phyloP scores from a whole-genome alignment of 2,329 filamentous ascomycete genomes.

The Chalaropsis thielavioides region DNA sequence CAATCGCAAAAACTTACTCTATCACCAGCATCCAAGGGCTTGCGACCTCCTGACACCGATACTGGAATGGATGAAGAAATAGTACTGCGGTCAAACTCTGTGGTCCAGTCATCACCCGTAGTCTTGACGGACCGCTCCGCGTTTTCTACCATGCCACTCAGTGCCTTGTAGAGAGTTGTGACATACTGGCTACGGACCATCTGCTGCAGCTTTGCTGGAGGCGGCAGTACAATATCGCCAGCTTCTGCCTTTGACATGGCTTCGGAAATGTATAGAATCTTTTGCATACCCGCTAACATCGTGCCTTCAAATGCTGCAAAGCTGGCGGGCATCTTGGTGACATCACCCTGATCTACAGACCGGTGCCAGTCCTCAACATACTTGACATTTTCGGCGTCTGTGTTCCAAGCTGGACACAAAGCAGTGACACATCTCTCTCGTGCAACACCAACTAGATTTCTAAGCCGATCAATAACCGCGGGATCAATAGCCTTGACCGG shows the following conservation, averaged over 20 bases:
- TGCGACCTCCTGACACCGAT: constrained; percentile 24
- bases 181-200: constrained; percentile 89
- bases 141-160: constrained; percentile 95
- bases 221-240: constrained; percentile 67
- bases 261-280: constrained; percentile 85
- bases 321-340: constrained; percentile 78
- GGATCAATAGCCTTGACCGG: constrained; percentile 44
- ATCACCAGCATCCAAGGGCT: constrained; percentile 40
- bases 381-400: constrained; percentile 84
- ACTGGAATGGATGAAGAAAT: constrained; percentile 19
- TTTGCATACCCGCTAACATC: constrained; percentile 76
- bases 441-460: constrained; percentile 57
- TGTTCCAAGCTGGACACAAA: constrained; percentile 81
- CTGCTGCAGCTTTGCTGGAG: constrained; percentile 73
- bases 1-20: constrained; percentile 30
- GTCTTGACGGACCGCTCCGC: constrained; percentile 61
- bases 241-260: constrained; percentile 60
- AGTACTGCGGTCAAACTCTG: constrained; percentile 28
- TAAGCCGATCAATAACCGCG: constrained; percentile 56
- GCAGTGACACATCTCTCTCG: constrained; percentile 77
- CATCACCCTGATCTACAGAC: constrained; percentile 63
- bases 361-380: constrained; percentile 88
- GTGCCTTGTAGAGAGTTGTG: constrained; percentile 79
- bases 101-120: constrained; percentile 47
- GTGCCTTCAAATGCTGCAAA: constrained; percentile 77